phyloP scores from a whole-genome alignment of 768 basidiomycete genomes.

The Hericium rajendrae region DNA sequence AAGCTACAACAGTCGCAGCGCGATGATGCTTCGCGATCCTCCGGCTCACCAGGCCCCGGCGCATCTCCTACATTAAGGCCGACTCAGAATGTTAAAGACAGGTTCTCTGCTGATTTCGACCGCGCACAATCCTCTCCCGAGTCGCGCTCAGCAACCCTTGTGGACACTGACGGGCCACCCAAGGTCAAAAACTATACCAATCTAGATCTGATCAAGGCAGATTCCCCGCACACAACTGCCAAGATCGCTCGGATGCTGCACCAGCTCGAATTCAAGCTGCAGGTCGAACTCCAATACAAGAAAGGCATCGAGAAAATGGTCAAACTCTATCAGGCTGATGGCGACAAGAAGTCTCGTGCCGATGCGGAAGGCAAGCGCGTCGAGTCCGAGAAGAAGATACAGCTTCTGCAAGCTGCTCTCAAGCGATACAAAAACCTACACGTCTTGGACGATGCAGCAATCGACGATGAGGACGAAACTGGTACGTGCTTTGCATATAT shows the following conservation, averaged over 20 bases:
- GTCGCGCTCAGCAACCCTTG: slow-evolving; percentile 24
- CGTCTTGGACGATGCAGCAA: slow-evolving; percentile 74
- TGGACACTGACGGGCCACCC: slow-evolving; percentile 26
- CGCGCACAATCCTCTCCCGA: slow-evolving; percentile 19
- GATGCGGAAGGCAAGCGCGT: slow-evolving; percentile 92
- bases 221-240: slow-evolving; percentile 90
- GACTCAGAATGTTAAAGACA: slow-evolving; percentile 6
- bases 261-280: slow-evolving; percentile 98
- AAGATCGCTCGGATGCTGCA: slow-evolving; percentile 98
- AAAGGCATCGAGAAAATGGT: slow-evolving; percentile 99
- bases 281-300: slow-evolving; percentile 97
- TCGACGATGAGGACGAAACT: slow-evolving; percentile 70
- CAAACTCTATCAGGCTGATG: slow-evolving; percentile 90
- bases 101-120: slow-evolving; percentile 3
- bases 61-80: slow-evolving; percentile 5
- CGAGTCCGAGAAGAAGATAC: slow-evolving; percentile 95
- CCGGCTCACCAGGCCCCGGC: slow-evolving; percentile 2
- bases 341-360: slow-evolving; percentile 89
- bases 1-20: slow-evolving; percentile 43
- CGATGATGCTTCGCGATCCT: slow-evolving; percentile 44
- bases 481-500: not conserved
- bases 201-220: slow-evolving; percentile 92
- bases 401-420: slow-evolving; percentile 81
- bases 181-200: slow-evolving; percentile 68
- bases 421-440: slow-evolving; percentile 95